Evolutionary conservation across 768 basidiomycete species (phyloP).

Genomic region (Mycena chlorophos): DNA sequence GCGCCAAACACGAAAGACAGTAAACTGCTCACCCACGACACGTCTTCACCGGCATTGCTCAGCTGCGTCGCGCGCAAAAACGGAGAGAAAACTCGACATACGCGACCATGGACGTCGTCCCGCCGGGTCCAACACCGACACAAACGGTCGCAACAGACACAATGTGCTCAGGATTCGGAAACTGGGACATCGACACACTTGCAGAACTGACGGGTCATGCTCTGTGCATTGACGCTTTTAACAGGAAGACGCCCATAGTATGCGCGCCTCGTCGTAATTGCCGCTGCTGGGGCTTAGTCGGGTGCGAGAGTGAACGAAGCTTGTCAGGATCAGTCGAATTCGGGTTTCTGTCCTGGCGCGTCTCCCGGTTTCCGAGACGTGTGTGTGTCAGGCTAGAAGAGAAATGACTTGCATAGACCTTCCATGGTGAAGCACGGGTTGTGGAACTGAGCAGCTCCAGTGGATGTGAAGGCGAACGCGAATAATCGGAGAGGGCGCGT

Average conservation of each 20-base stretch:
- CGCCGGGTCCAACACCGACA: slow-evolving; percentile 81
- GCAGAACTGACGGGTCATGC: slow-evolving; percentile 11
- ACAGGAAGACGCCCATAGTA: slow-evolving; percentile 8
- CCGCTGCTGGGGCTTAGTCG: slow-evolving; percentile 26
- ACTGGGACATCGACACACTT: slow-evolving; percentile 36
- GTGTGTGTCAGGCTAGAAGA: slow-evolving; percentile 6
- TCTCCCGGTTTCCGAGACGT: slow-evolving; percentile 21
- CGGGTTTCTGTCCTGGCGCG: slow-evolving; percentile 27
- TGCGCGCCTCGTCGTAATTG: slow-evolving; percentile 27
- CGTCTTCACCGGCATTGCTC: too few relatives aligned
- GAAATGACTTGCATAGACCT: too few relatives aligned
- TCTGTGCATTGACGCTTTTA: slow-evolving; percentile 9
- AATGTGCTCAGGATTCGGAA: slow-evolving; percentile 44
- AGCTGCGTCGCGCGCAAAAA: not conserved
- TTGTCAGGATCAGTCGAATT: slow-evolving; percentile 34
- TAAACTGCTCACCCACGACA: slow-evolving; percentile 28
- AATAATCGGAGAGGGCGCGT: too few relatives aligned
- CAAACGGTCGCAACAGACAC: slow-evolving; percentile 64
- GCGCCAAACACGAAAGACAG: slow-evolving; percentile 30
- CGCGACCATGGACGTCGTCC: slow-evolving; percentile 82
- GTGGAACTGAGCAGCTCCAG: too few relatives aligned
- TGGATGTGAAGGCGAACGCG: too few relatives aligned
- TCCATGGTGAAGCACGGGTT: too few relatives aligned
- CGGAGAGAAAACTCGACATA: slow-evolving; percentile 38
- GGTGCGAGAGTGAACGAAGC: slow-evolving; percentile 24